phyloP scores from a whole-genome alignment of 345 rosid genomes.

The Hypericum perforatum region DNA sequence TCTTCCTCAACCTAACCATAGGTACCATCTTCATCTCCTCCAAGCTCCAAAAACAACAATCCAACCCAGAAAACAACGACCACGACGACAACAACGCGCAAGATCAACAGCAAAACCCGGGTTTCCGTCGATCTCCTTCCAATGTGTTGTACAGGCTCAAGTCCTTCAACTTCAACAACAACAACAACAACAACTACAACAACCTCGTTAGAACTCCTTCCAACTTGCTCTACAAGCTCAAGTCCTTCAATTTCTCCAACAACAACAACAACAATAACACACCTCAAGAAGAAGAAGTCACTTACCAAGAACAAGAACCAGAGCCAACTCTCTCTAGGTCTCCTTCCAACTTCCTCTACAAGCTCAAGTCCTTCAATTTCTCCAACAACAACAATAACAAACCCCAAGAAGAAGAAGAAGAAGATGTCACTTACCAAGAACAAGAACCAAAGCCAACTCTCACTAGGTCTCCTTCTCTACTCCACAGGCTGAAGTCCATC shows the following conservation, averaged over 20 bases:
- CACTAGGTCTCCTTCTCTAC: too few species aligned
- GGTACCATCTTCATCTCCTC: constrained; percentile 46
- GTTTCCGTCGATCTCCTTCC: too few species aligned
- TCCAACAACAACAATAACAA: too few species aligned
- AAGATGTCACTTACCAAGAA: too few species aligned
- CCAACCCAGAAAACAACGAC: constrained; percentile 7
- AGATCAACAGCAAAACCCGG: neutral
- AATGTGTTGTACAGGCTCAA: constrained; percentile 5
- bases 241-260: constrained; percentile 8
- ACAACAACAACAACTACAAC: too few species aligned
- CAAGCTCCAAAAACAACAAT: constrained; percentile 15
- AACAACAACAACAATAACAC: too few species aligned
- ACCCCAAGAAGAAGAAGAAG: too few species aligned
- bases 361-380: constrained; percentile 12
- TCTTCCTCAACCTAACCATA: constrained; percentile 52
- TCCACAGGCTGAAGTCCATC: constrained; percentile 14
- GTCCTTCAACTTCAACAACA: constrained; percentile 8
- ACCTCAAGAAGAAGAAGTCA: too few species aligned
- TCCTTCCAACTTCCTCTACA: neutral
- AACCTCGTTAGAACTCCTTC: too few species aligned
- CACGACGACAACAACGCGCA: neutral
- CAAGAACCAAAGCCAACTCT: too few species aligned
- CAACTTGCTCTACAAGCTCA: constrained; percentile 6
- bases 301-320: too few species aligned
- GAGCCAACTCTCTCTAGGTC: too few species aligned